Conservation (phyloP, 495 filamentous ascomycete genomes). For the Neurospora tetrasperma region DNA sequence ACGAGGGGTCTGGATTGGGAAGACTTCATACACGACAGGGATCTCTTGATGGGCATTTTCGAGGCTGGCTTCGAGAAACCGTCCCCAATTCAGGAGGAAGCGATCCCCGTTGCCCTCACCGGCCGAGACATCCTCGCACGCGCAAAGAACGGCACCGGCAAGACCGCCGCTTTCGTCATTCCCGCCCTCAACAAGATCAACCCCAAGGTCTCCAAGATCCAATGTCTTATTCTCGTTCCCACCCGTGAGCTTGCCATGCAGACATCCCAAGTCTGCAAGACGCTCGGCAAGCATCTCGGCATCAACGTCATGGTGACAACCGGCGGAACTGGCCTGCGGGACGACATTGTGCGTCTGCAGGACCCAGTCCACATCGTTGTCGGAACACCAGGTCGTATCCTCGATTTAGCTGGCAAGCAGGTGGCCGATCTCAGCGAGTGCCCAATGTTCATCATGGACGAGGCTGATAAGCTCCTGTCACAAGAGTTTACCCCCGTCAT, state of each 20-base stretch:
- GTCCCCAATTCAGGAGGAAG: conserved; percentile 98
- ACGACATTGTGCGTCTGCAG: conserved; percentile 91
- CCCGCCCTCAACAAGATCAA: conserved; percentile 93
- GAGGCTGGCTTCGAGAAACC: conserved; percentile 98
- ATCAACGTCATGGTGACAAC: conserved; percentile 99
- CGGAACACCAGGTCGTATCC: conserved; percentile 89
- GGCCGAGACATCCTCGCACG: conserved; percentile 91
- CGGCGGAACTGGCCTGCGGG: conserved; percentile 85
- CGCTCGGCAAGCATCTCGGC: conserved; percentile 87
- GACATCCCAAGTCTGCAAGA: conserved; percentile 98
- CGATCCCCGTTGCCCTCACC: conserved; percentile 91
- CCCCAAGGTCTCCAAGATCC: conserved; percentile 86
- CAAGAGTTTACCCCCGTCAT: conserved; percentile 95
- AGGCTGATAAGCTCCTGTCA: conserved; percentile 94
- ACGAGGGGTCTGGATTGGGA: conserved; percentile 97
- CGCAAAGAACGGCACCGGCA: conserved; percentile 97
- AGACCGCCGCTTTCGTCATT: conserved; percentile 96
- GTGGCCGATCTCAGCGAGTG: conserved; percentile 96
- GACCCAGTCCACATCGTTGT: conserved; percentile 96
- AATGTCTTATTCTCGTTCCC: conserved; percentile 91
- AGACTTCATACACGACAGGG: conserved; percentile 87
- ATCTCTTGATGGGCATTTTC: conserved; percentile 97
- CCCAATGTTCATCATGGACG: conserved; percentile 97
- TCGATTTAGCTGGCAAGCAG: conserved; percentile 87
- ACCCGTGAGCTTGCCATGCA: conserved; percentile 97